Evolutionary conservation across 2,329 filamentous ascomycete species (phyloP).

Genomic region (Truncatella angustata): DNA sequence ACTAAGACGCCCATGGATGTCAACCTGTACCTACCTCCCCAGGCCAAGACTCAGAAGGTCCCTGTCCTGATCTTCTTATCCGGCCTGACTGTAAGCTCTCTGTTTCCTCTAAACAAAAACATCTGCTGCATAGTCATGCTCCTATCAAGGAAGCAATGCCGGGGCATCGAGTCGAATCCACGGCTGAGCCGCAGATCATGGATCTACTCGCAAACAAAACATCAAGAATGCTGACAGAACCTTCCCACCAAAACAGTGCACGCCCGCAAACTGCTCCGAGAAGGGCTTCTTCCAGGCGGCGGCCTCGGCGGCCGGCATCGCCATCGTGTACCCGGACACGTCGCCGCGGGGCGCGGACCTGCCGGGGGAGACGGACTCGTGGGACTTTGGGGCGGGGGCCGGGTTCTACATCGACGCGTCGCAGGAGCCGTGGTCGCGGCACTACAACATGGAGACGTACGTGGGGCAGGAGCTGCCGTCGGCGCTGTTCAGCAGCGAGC

Average conservation of each 20-base stretch:
- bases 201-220: too few species aligned
- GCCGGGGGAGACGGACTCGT: slow-evolving; percentile 80
- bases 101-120: too few species aligned
- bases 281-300: slow-evolving; percentile 89
- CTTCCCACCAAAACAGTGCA: slow-evolving; percentile 53
- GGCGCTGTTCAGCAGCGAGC: slow-evolving; percentile 68
- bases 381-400: slow-evolving; percentile 88
- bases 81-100: slow-evolving; percentile 62
- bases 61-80: slow-evolving; percentile 92
- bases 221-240: not conserved
- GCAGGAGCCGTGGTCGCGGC: slow-evolving; percentile 65
- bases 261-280: slow-evolving; percentile 79
- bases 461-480: slow-evolving; percentile 86
- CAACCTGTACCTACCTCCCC: slow-evolving; percentile 85
- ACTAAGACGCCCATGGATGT: slow-evolving; percentile 89
- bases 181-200: too few species aligned
- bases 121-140: too few species aligned
- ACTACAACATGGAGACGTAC: slow-evolving; percentile 96
- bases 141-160: not conserved
- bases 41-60: slow-evolving; percentile 62
- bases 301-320: slow-evolving; percentile 78
- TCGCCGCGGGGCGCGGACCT: slow-evolving; percentile 82
- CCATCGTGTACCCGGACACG: slow-evolving; percentile 94
- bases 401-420: slow-evolving; percentile 94
- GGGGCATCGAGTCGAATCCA: not conserved